Evolutionary conservation across 768 basidiomycete genomes (phyloP), one percentile per base, ranked within the genome.

Genomic region (Cystobasidium onofrii): DNA sequence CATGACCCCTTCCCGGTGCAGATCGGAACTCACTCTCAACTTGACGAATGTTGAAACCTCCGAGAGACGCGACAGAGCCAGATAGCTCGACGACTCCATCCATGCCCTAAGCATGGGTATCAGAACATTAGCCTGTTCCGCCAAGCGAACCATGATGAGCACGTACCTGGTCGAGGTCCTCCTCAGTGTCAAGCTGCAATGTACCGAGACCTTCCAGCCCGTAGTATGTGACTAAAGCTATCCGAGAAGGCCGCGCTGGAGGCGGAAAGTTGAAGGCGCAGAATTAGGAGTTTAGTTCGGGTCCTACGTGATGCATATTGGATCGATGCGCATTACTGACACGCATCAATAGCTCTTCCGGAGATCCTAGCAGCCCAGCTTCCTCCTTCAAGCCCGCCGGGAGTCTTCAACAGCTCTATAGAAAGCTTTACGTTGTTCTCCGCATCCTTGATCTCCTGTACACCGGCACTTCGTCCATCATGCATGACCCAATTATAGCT

Each of bases 301-400:
- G n/a, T n/a, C n/a, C n/a, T n/a, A n/a, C n/a, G n/a, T n/a, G n/a
- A n/a, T n/a, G n/a, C n/a, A n/a, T n/a, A n/a, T n/a, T n/a, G n/a
- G n/a, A n/a, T n/a, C n/a, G n/a, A n/a, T 60, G 3, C 6, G 15
- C 1, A 41, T 31, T 33, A 70, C 84, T 62, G 72, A 90, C 92
- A 83, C 75, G 83, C 79, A 74, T 87, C 83, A n/a, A 95, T 83
- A 18, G 91, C 90, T 80, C 87, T 84, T 25, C 91, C 91, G 78
- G 87, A 89, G 76, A 94, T 85, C 70, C 92, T 87, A 13, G 87
- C 88, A 76, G 88, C 91, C 91, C 91, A 93, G 80, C 89, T 91
- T 20, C 92, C 92, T 25, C 74, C 78, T 79, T 90, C 85, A 15
- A 86, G 85, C 15, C 90, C 91, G 54, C 88, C 90, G 18, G 88